Evolutionary conservation across 345 rosid species (phyloP).

Genomic region (Trapa bicornis): DNA sequence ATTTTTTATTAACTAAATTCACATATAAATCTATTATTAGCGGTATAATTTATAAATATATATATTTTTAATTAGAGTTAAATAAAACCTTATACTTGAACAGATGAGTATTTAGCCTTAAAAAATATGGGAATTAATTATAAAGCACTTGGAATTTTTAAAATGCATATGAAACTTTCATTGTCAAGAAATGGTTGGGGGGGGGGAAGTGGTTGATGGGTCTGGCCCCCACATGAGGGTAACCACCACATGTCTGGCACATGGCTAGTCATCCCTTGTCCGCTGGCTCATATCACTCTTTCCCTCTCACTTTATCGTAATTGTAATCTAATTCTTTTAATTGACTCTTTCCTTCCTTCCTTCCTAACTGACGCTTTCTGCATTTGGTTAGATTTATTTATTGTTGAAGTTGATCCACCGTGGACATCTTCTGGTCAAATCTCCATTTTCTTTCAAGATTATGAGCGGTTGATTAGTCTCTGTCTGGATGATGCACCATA

Average conservation of each 20-base stretch:
- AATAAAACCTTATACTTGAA: too few relatives aligned
- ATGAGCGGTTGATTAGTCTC: too few relatives aligned
- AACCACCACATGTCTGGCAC: slow-evolving; percentile 35
- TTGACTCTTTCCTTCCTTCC: slow-evolving; percentile 7
- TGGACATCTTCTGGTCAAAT: neutral
- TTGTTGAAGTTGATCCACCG: too few relatives aligned
- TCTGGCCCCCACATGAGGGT: slow-evolving; percentile 12
- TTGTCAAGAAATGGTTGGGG: slow-evolving; percentile 10
- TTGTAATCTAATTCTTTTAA: slow-evolving; percentile 15
- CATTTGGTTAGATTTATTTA: slow-evolving; percentile 12
- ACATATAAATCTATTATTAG: too few relatives aligned
- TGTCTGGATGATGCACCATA: too few relatives aligned
- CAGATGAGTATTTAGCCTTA: too few relatives aligned
- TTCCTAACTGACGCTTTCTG: slow-evolving; percentile 18
- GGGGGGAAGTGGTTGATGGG: slow-evolving; percentile 19
- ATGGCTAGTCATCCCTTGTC: slow-evolving; percentile 29
- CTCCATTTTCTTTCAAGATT: too few relatives aligned
- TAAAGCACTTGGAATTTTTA: too few relatives aligned
- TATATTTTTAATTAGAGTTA: too few relatives aligned
- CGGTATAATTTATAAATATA: too few relatives aligned
- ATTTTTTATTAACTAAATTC: too few relatives aligned
- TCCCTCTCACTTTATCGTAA: slow-evolving; percentile 3
- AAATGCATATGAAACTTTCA: neutral
- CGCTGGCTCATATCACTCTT: slow-evolving; percentile 1
- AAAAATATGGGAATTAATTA: neutral